Conservation (phyloP, 2,329 filamentous ascomycete species). For the Diaporthe humulicola region DNA sequence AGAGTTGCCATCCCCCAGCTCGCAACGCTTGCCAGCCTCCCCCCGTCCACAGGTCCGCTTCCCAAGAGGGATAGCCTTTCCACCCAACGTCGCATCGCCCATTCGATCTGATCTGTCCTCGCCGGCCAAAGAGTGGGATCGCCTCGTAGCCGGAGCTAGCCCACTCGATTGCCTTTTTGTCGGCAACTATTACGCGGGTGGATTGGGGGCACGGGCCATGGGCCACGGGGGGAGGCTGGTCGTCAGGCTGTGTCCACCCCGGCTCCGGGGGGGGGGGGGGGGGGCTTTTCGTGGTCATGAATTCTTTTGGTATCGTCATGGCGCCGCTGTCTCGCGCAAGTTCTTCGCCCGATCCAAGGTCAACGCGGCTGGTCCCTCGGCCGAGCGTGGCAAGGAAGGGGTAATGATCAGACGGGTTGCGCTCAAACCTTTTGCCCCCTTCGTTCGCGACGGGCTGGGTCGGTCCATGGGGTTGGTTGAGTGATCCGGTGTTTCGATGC, state of each 20-base stretch:
- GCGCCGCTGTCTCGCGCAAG: slow-evolving; percentile 3
- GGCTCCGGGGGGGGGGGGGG: background rate
- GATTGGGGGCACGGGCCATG: slow-evolving; percentile 4
- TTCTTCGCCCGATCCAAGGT: background rate
- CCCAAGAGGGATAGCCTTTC: slow-evolving; percentile 28
- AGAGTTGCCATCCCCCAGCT: slow-evolving; percentile 3
- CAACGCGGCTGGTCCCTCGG: slow-evolving; percentile 7
- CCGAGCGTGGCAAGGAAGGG: slow-evolving; percentile 4
- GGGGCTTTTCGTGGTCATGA: background rate
- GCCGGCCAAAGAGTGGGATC: slow-evolving; percentile 22
- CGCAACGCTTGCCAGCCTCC: slow-evolving; percentile 16
- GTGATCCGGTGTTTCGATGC: slow-evolving; percentile 23
- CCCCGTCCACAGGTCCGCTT: slow-evolving; percentile 17
- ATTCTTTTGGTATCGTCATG: background rate
- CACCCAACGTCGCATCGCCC: slow-evolving; percentile 26
- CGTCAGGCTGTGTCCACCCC: background rate
- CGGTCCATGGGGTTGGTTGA: slow-evolving; percentile 17
- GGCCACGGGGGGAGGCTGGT: background rate
- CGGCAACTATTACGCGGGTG: slow-evolving; percentile 22
- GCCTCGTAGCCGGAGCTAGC: slow-evolving; percentile 18
- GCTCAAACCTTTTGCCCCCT: background rate
- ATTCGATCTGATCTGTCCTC: slow-evolving; percentile 29
- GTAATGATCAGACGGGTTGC: slow-evolving; percentile 13
- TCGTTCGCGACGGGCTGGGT: slow-evolving; percentile 8
- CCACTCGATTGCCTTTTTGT: slow-evolving; percentile 22